Percentiles rank a stretch among this genome's conserved stretches.
These are phyloP conservation scores for Botryotinia convoluta DNA, from an alignment of 2,329 filamentous ascomycete species.

Conservation along the genomic window DNA sequence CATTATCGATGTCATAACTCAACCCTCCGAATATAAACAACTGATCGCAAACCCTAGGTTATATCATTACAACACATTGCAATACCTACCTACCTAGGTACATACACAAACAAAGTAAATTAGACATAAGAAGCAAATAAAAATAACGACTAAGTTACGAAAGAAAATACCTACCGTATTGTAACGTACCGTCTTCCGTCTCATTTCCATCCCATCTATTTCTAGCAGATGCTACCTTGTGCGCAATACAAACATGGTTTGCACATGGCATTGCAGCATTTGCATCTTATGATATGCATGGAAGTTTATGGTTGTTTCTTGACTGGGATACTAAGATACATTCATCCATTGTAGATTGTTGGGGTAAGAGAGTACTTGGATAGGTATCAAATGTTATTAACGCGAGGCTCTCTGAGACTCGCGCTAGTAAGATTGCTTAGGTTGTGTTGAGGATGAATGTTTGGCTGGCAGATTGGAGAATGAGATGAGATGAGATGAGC, in stretches of 20 bases:
- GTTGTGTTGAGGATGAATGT: background rate
- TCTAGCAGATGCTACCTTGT: background rate
- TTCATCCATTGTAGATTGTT: background rate
- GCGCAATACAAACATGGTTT: background rate
- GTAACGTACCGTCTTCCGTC: background rate
- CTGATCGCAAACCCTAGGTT: background rate
- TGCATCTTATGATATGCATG: background rate
- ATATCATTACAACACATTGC: background rate
- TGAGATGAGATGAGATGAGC: background rate
- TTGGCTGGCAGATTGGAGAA: background rate
- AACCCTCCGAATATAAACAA: background rate
- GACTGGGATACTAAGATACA: background rate
- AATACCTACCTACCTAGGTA: background rate
- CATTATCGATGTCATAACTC: background rate
- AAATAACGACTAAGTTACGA: background rate
- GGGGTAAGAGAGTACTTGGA: background rate
- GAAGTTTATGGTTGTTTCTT: background rate
- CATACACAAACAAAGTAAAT: background rate
- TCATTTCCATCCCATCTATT: background rate
- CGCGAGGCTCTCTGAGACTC: background rate
- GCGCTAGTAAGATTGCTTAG: background rate
- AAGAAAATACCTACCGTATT: background rate
- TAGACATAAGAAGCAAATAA: no score
- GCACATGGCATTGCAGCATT: background rate
- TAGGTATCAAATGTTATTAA: background rate